These are phyloP conservation scores for Microcos paniculata DNA, from an alignment of 345 rosid species.

Conservation along the genomic window DNA sequence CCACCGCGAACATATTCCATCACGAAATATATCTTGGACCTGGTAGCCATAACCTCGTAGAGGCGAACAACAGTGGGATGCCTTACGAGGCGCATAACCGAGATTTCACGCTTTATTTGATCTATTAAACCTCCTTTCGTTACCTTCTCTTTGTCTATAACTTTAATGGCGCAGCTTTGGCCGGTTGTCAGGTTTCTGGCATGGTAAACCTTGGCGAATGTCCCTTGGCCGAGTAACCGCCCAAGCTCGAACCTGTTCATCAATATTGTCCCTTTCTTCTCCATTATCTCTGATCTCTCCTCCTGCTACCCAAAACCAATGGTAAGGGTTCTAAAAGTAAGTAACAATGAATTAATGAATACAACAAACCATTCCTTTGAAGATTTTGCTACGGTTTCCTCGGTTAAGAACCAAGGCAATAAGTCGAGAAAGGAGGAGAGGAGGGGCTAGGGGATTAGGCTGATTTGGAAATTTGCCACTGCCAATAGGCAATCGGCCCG, in stretches of 20 bases:
- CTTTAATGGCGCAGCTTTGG: constrained; percentile 69
- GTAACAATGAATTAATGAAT: background rate
- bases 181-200: constrained; percentile 58
- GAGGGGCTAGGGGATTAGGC: background rate
- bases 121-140: constrained; percentile 59
- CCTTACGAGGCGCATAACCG: constrained; percentile 74
- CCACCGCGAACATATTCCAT: constrained; percentile 81
- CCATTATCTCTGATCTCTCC: constrained; percentile 43
- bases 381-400: background rate
- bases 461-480: background rate
- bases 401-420: background rate
- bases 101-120: constrained; percentile 86
- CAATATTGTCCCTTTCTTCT: constrained; percentile 50
- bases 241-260: constrained; percentile 79
- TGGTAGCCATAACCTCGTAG: constrained; percentile 91
- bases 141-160: constrained; percentile 71
- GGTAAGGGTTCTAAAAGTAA: background rate
- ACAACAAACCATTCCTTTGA: background rate
- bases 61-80: constrained; percentile 77
- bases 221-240: constrained; percentile 76
- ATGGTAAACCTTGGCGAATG: constrained; percentile 83
- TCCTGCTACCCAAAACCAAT: background rate
- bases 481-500: background rate
- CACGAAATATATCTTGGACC: constrained; percentile 69
- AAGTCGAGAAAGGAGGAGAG: background rate